Base-by-base conservation (phyloP, 2,329 filamentous ascomycete species). In the Sphaceloma murrayae region DNA sequence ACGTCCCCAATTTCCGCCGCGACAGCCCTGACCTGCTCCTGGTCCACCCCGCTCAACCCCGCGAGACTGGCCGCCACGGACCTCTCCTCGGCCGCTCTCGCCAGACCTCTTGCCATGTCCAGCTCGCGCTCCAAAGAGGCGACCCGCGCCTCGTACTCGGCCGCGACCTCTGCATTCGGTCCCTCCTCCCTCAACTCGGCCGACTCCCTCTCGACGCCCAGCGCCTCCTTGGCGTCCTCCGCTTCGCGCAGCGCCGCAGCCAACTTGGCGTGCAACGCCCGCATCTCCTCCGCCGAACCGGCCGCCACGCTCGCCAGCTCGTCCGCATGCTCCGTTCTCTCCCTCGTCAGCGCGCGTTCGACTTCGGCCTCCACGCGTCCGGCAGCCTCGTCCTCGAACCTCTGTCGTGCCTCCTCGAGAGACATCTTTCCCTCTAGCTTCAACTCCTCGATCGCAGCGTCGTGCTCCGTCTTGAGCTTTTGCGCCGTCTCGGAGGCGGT, bases 1-100 rank as follows among this genome's bases (percentile, higher is more conserved):
- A 46, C 33, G 10, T 46, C 43, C 33, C 33, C 33, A 9, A 29
- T 38, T 16, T 38, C 29, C 3, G 24, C 32, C 31, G 24, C 43
- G n/a, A 43, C 29, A 16, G 33, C 16, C 27, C 29, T 4, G 3
- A 43, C 40, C 40, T 43, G 27, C 29, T 43, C 40, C 29, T 32
- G n/a, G 18, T 32, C 40, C 7, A 32, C 18, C 1, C 30, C 30
- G 16, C 27, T 9, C 17, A 33, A n/a, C 16, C 29, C 40, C 40
- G 27, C 40, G 14, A 34, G 14, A 1, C 16, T n/a, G 27, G 40
- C 40, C 32, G 27, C 40, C n/a, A 43, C 18, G 17, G 16, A 27
- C 13, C 30, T 18, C 29, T 43, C 30, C 40, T 43, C 40, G 1
- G 30, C 29, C 18, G 17, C 29, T 8, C 21, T 17, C 19, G 26